Conservation (phyloP, 1,284 basidiomycete species). For the Apiotrichum mycotoxinovorans region DNA sequence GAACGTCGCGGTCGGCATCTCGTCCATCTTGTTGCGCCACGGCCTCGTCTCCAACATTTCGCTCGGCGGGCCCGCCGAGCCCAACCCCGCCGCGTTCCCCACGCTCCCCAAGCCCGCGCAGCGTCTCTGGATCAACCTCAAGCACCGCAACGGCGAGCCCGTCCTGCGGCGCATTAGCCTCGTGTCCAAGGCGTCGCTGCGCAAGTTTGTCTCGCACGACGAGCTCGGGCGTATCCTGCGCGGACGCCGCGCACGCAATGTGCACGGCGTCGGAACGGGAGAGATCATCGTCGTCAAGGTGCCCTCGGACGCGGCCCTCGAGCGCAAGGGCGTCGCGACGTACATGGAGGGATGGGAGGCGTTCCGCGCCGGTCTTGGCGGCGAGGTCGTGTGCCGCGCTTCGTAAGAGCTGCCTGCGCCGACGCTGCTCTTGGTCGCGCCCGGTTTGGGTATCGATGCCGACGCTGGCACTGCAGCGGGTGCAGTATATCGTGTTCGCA, state of each 20-base stretch:
- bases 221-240: slow-evolving; percentile 45
- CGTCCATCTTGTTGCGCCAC: slow-evolving; percentile 46
- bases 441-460: no score
- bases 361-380: slow-evolving; percentile 47
- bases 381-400: slow-evolving; percentile 47
- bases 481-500: no score
- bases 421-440: no score
- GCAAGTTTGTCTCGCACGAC: slow-evolving; percentile 34
- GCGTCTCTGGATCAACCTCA: slow-evolving; percentile 46
- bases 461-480: no score
- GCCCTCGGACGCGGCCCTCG: slow-evolving; percentile 16
- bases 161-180: slow-evolving; percentile 42
- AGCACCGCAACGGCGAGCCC: slow-evolving; percentile 46
- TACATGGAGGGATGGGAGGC: slow-evolving; percentile 51
- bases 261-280: slow-evolving; percentile 45
- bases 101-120: slow-evolving; percentile 30
- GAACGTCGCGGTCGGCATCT: slow-evolving; percentile 40
- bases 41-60: slow-evolving; percentile 47
- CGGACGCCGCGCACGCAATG: slow-evolving; percentile 45
- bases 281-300: slow-evolving; percentile 47
- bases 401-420: slow-evolving; percentile 12
- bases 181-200: slow-evolving; percentile 40
- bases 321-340: slow-evolving; percentile 26
- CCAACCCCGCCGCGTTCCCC: slow-evolving; percentile 37
- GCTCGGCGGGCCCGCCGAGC: slow-evolving; percentile 39